These are phyloP conservation scores for Agrostemma githago DNA, from an alignment of 148 eudicot species.

Conservation along the genomic window DNA sequence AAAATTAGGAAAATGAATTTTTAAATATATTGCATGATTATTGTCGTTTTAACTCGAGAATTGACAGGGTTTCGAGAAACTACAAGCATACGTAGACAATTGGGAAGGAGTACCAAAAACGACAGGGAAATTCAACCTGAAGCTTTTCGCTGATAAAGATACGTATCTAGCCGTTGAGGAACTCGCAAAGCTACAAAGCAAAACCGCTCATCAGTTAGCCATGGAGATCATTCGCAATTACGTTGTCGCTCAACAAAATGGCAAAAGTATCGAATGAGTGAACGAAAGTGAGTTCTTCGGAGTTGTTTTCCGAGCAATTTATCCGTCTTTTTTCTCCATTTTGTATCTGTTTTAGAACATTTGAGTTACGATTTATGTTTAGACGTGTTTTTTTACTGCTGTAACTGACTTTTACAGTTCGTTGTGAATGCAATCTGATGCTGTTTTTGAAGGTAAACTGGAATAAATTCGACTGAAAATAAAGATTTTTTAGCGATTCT, in stretches of 20 bases:
- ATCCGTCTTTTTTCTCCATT: not conserved
- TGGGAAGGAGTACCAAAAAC: constrained; percentile 62
- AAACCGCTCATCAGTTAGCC: constrained; percentile 80
- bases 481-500: too few relatives aligned
- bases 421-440: not conserved
- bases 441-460: not conserved
- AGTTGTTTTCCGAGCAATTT: constrained; percentile 18
- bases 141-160: constrained; percentile 67
- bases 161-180: constrained; percentile 63
- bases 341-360: not conserved
- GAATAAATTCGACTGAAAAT: too few relatives aligned
- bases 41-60: not conserved
- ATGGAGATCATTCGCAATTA: constrained; percentile 65
- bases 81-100: constrained; percentile 66
- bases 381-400: constrained; percentile 3
- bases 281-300: not conserved
- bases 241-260: constrained; percentile 64
- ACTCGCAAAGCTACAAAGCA: constrained; percentile 63
- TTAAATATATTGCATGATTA: too few relatives aligned
- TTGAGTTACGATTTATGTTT: constrained; percentile 1
- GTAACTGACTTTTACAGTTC: not conserved
- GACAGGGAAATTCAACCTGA: constrained; percentile 47
- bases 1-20: too few relatives aligned
- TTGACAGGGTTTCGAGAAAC: constrained; percentile 82
- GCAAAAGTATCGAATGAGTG: constrained; percentile 34